phyloP scores from a whole-genome alignment of 1,284 basidiomycete species.

The Irpex sp. region DNA sequence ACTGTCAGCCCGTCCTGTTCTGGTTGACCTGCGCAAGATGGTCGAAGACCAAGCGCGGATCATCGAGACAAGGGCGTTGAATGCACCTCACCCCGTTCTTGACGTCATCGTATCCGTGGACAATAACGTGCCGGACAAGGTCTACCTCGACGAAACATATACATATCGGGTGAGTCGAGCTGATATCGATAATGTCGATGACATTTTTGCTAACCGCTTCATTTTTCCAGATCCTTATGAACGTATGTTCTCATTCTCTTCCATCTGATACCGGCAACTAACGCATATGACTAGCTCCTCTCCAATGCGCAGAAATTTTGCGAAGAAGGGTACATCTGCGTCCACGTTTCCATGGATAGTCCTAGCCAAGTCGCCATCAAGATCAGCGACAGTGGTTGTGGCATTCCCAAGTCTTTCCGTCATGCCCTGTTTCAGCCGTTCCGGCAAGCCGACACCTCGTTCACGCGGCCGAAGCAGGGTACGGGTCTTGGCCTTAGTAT shows the following conservation, averaged over 20 bases:
- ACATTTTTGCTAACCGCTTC: background rate
- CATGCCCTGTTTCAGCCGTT: constrained; percentile 28
- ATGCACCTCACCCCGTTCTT: constrained; percentile 20
- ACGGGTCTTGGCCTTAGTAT: constrained; percentile 30
- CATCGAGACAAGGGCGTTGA: constrained; percentile 19
- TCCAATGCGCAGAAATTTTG: constrained; percentile 31
- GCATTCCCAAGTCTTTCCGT: constrained; percentile 28
- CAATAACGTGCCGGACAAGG: constrained; percentile 20
- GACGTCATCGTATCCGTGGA: constrained; percentile 26
- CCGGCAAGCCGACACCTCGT: constrained; percentile 27
- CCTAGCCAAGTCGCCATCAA: constrained; percentile 20
- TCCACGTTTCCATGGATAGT: constrained; percentile 21
- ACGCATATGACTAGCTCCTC: constrained; percentile 18
- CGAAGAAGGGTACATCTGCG: constrained; percentile 26
- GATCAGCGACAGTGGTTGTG: constrained; percentile 28
- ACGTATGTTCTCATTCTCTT: constrained; percentile 17
- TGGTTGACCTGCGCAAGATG: constrained; percentile 27
- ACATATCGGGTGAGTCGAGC: constrained; percentile 23
- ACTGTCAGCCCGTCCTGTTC: constrained; percentile 26
- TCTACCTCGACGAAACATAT: constrained; percentile 29
- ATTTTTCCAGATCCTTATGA: constrained; percentile 25
- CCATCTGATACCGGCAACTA: background rate
- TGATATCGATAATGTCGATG: background rate
- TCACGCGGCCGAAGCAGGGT: constrained; percentile 25
- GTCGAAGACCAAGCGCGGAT: constrained; percentile 26